Percentiles rank a stretch among this genome's conserved stretches.
Conservation (phyloP, 148 eudicot genomes). For the Diospyros kaki region DNA sequence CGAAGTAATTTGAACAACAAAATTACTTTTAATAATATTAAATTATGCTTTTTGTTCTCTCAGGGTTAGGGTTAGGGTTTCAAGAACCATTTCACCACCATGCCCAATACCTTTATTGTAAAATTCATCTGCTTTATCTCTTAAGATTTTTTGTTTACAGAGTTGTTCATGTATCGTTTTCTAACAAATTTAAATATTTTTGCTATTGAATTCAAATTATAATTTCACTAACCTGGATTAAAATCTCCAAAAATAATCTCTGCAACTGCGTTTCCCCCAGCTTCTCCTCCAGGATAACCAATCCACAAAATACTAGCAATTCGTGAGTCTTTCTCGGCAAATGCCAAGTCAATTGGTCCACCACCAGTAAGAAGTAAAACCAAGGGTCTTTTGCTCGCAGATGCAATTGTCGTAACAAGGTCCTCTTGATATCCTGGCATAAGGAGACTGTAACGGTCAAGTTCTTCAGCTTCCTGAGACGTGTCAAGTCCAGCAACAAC, state of each 20-base stretch:
- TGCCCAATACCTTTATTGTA: too few species aligned
- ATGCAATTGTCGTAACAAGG: constrained; percentile 11
- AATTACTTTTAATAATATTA: too few species aligned
- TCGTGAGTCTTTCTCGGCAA: constrained; percentile 54
- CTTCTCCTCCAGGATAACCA: constrained; percentile 75
- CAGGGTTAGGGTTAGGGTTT: neutral
- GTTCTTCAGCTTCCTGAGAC: constrained; percentile 82
- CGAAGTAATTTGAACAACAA: too few species aligned
- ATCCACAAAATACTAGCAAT: constrained; percentile 69
- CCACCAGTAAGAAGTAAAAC: constrained; percentile 75
- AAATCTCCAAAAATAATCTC: too few species aligned
- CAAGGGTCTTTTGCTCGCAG: constrained; percentile 46
- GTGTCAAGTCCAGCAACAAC: constrained; percentile 68
- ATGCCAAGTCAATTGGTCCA: constrained; percentile 67
- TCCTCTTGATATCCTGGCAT: constrained; percentile 65
- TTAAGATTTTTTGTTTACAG: constrained; percentile 18
- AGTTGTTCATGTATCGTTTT: too few species aligned
- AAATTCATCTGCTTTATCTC: too few species aligned
- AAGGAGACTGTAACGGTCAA: constrained; percentile 65
- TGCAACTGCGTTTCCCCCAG: too few species aligned
- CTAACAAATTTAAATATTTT: too few species aligned
- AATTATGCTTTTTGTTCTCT: constrained; percentile 5
- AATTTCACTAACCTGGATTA: too few species aligned
- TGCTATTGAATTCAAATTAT: too few species aligned
- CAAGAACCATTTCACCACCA: constrained; percentile 5